Percentiles rank a stretch among this genome's conserved stretches.
These are phyloP conservation scores for Candida tibetensis DNA, from an alignment of 805 yeast genomes.

Conservation along the genomic window DNA sequence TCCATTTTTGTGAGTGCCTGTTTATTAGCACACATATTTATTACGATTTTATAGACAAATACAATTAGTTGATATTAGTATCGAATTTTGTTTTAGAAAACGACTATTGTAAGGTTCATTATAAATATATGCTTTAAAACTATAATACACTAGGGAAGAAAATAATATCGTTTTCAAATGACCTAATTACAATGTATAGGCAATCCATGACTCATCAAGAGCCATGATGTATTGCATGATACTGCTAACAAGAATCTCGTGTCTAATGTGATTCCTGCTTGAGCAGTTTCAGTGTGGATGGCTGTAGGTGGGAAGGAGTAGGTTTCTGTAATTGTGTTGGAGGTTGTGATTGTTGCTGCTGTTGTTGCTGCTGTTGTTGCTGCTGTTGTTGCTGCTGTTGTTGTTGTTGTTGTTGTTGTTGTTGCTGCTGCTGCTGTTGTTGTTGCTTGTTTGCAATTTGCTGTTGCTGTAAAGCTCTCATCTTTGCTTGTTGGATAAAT, in stretches of 20 bases:
- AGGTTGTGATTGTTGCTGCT: neutral
- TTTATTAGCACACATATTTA: neutral
- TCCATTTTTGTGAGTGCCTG: neutral
- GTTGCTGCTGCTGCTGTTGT: constrained; percentile 5
- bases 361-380: constrained; percentile 3
- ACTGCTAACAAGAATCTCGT: neutral
- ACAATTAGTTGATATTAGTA: neutral
- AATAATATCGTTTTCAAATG: constrained; percentile 2
- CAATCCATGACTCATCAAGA: neutral
- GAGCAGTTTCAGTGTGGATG: neutral
- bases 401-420: constrained; percentile 2
- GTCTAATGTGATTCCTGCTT: neutral
- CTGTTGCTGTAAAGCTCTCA: constrained; percentile 42
- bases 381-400: constrained; percentile 2
- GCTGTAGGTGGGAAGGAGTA: neutral
- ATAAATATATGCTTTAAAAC: constrained; percentile 2
- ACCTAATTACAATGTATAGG: neutral
- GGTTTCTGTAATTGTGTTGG: constrained; percentile 3
- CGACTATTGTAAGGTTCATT: constrained; percentile 3
- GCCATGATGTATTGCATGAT: neutral
- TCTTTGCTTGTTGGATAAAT: constrained; percentile 48
- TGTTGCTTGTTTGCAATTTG: constrained; percentile 22
- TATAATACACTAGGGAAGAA: constrained; percentile 7
- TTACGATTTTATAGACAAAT: neutral
- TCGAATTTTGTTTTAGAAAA: neutral